These are phyloP conservation scores for Phalaenopsis hybrid DNA, from an alignment of 116 monocot species.

Conservation along the genomic window DNA sequence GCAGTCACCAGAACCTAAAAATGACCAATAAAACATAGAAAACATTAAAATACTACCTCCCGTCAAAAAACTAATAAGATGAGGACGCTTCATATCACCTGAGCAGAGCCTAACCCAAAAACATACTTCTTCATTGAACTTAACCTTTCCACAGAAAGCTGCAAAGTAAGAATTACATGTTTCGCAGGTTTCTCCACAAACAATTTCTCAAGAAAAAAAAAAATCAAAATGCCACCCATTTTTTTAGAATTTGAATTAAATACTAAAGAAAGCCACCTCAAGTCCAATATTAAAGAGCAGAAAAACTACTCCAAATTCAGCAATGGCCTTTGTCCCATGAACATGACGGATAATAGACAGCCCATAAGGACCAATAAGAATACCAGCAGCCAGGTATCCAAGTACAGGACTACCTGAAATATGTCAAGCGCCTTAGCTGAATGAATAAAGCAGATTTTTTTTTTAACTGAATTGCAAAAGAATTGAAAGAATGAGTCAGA, in stretches of 20 bases:
- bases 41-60: neutral
- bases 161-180: slow-evolving; percentile 17
- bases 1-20: slow-evolving; percentile 83
- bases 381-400: slow-evolving; percentile 94
- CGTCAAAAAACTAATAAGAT: slow-evolving; percentile 2
- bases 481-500: neutral
- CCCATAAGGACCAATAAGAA: slow-evolving; percentile 94
- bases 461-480: neutral
- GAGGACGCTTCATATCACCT: slow-evolving; percentile 35
- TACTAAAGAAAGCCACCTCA: slow-evolving; percentile 48
- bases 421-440: neutral
- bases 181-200: slow-evolving; percentile 15
- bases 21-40: slow-evolving; percentile 6
- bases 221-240: neutral
- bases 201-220: slow-evolving; percentile 5
- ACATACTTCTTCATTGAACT: slow-evolving; percentile 99
- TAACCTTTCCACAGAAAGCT: slow-evolving; percentile 95
- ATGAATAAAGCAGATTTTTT: neutral
- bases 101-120: slow-evolving; percentile 89
- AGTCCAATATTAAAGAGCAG: slow-evolving; percentile 95
- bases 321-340: slow-evolving; percentile 95
- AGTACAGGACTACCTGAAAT: slow-evolving; percentile 92
- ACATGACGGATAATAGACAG: slow-evolving; percentile 92
- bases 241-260: neutral
- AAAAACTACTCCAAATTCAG: slow-evolving; percentile 99